phyloP scores from a whole-genome alignment of 495 filamentous ascomycete genomes.

The Xylaria scruposa region DNA sequence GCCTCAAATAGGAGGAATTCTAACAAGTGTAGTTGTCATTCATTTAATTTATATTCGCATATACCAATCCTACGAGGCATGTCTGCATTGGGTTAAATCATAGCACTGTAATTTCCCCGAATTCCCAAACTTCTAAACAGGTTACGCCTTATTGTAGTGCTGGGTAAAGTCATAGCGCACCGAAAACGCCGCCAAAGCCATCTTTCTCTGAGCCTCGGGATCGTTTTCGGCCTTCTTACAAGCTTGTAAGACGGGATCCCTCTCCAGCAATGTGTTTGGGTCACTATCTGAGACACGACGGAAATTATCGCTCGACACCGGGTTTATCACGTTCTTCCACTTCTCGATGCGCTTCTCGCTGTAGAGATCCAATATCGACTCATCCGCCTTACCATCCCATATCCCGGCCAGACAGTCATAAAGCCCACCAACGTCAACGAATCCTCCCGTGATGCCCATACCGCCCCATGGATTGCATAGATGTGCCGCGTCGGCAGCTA shows the following conservation, averaged over 20 bases:
- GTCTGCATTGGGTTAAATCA: not conserved
- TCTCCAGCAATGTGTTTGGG: slow-evolving; percentile 42
- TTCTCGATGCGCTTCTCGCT: slow-evolving; percentile 62
- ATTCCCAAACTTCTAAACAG: not conserved
- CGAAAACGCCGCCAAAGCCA: slow-evolving; percentile 40
- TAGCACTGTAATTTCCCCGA: not conserved
- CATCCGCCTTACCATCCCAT: slow-evolving; percentile 59
- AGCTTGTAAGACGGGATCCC: slow-evolving; percentile 50
- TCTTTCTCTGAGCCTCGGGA: slow-evolving; percentile 35
- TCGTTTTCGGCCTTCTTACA: slow-evolving; percentile 45
- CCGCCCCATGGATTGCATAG: slow-evolving; percentile 66
- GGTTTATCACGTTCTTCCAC: slow-evolving; percentile 62
- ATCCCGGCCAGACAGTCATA: slow-evolving; percentile 64
- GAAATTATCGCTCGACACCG: slow-evolving; percentile 62
- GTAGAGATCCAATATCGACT: slow-evolving; percentile 64
- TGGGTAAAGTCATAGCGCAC: slow-evolving; percentile 53
- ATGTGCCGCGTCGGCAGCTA: slow-evolving; percentile 68
- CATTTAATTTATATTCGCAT: not conserved
- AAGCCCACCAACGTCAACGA: slow-evolving; percentile 65
- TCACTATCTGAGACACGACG: slow-evolving; percentile 47
- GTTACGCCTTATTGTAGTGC: slow-evolving; percentile 45
- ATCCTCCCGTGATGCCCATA: slow-evolving; percentile 66
- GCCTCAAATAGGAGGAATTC: not conserved
- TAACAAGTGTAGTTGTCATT: not conserved
- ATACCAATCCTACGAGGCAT: not conserved